A percentile compares a stretch with the other conserved stretches of the same genome.
These are phyloP conservation scores for Eimeria zaria DNA, from an alignment of 169 alveolate species.

Conservation along the genomic window DNA sequence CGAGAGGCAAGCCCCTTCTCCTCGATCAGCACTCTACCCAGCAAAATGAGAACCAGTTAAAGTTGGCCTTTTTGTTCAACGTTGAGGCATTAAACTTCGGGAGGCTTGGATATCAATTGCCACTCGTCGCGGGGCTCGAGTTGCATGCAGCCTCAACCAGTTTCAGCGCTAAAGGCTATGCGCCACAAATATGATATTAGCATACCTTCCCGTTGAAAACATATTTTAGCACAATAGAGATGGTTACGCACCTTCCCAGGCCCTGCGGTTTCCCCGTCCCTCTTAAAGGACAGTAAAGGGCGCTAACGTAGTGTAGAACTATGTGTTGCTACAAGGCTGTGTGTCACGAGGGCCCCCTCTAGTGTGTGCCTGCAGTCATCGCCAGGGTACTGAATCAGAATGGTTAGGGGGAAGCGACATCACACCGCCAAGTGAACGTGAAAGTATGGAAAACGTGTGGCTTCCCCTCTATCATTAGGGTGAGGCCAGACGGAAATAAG, in stretches of 20 bases:
- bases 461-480: too few species aligned
- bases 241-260: too few species aligned
- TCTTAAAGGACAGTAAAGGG: not conserved
- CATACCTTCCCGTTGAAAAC: not conserved
- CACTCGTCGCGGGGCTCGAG: not conserved
- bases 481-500: not conserved
- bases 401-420: too few species aligned
- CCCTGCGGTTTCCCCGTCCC: too few species aligned
- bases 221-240: not conserved
- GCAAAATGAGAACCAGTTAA: not conserved
- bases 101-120: not conserved
- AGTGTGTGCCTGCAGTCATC: not conserved
- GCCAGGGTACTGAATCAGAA: not conserved
- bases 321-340: not conserved
- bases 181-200: not conserved
- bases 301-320: not conserved
- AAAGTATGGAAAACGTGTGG: too few species aligned
- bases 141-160: conserved; percentile 48
- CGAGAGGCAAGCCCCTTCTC: not conserved
- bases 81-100: not conserved
- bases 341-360: not conserved
- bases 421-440: not conserved
- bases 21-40: not conserved
- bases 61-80: not conserved
- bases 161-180: not conserved